Base-by-base conservation (phyloP, 140 eudicot species). In the Ambrosia hybrid region DNA sequence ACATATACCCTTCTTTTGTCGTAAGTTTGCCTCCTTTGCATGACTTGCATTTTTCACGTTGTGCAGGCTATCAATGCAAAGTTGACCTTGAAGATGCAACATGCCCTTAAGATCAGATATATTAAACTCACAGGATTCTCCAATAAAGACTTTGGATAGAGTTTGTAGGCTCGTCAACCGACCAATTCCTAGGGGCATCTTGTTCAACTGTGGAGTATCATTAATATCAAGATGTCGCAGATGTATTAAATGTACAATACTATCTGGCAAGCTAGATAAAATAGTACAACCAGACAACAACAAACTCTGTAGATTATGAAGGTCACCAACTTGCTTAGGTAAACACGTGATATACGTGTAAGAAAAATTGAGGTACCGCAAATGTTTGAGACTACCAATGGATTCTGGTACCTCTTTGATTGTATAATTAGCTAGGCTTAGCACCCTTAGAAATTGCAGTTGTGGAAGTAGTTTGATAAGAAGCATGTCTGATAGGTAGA, bases 311-410 rank as follows among this genome's bases (percentile, higher is more conserved):
- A 85, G 51, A 51, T 80, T 76, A 59, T 46, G 71, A 21, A 83
- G 70, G 1, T 34, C 73, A 38, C 82, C 11, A 0, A 83, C 51
- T 45, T 73, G 71, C 36, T 83, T 64, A 2, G 91, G 91, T 43
- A 85, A 66, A 14, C 57, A 13, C 30, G 15, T 61, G 48, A 85
- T 70, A 1, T 0, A 0, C 0, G 87, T 82, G 30, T 51, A 1
- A 13, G 91, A 77, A 9, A 85, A 70, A n/a, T 77, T 76, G 38
- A 85, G 57, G 65, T 65, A 80, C 4, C 87, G 59, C 37, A 85
- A 5, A 52, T 82, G 90, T 59, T 70, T 85, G 39, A 85, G 61
- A 36, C 57, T 39, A n/a, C 79, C 67, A 68, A 85, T 57, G 15
- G 77, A 79, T 3, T 38, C 13, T 3, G 83, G 83, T 73, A 80